Percentiles rank a stretch among this genome's conserved stretches.
Evolutionary conservation across 495 filamentous ascomycete species (phyloP).

Genomic region (Aspergillus campestris): DNA sequence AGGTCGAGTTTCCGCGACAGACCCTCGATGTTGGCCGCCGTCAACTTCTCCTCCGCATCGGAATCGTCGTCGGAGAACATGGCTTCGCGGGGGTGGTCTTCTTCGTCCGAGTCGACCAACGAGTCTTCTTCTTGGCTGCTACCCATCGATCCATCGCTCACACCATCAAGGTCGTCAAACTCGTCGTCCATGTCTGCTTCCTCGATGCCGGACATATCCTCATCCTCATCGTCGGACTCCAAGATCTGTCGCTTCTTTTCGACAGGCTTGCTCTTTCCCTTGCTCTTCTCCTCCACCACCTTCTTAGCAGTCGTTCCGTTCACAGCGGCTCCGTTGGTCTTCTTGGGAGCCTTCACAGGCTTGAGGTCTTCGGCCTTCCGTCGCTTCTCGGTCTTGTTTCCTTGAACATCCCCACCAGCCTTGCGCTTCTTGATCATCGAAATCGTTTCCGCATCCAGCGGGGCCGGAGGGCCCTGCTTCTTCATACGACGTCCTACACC

Average conservation of each 20-base stretch:
- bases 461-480: constrained; percentile 83
- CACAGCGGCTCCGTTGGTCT: constrained; percentile 29
- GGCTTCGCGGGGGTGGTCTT: constrained; percentile 44
- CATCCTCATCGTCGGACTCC: constrained; percentile 32
- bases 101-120: constrained; percentile 68
- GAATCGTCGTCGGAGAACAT: constrained; percentile 95
- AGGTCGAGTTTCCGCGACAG: constrained; percentile 74
- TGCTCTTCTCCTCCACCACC: constrained; percentile 6
- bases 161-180: constrained; percentile 44
- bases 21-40: constrained; percentile 92
- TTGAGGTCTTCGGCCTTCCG: constrained; percentile 44
- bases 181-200: constrained; percentile 37
- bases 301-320: constrained; percentile 27
- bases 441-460: constrained; percentile 72
- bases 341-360: constrained; percentile 35
- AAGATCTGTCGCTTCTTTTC: constrained; percentile 35
- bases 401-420: constrained; percentile 39
- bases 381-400: constrained; percentile 51
- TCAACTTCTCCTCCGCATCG: constrained; percentile 83
- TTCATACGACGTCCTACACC: constrained; percentile 85
- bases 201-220: constrained; percentile 29
- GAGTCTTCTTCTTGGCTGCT: constrained; percentile 58
- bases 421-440: constrained; percentile 70
- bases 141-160: constrained; percentile 40
- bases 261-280: constrained; percentile 26